Conservation (phyloP, 768 basidiomycete species). For the Boletus barrowsii region DNA sequence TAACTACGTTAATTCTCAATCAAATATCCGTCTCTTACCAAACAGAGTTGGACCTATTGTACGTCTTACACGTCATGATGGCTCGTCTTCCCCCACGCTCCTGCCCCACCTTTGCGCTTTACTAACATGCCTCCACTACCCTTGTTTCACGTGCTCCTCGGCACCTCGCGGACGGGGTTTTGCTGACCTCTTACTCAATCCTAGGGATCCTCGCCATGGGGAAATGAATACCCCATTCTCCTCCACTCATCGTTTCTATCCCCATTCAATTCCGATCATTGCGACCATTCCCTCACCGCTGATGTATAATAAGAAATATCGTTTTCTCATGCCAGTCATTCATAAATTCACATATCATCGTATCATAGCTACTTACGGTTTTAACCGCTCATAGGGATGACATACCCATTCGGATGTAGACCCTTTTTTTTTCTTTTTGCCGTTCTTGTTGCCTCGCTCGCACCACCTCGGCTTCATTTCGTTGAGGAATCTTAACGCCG, state of each 20-base stretch:
- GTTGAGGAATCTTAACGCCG: conserved; percentile 9
- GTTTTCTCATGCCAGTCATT: conserved; percentile 25
- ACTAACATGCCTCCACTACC: background rate
- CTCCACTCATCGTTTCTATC: conserved; percentile 12
- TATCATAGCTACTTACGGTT: conserved; percentile 23
- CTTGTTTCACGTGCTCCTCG: conserved; percentile 25
- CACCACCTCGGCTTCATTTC: conserved; percentile 6
- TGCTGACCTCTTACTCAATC: conserved; percentile 2
- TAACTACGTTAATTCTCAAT: conserved; percentile 33
- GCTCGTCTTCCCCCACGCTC: conserved; percentile 1
- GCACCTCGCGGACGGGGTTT: conserved; percentile 21
- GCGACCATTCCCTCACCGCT: conserved; percentile 8
- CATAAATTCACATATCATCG: background rate
- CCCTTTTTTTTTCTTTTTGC: background rate
- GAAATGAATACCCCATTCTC: conserved; percentile 14
- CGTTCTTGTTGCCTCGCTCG: background rate
- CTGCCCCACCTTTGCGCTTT: conserved; percentile 2
- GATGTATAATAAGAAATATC: conserved; percentile 8
- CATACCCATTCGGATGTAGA: background rate
- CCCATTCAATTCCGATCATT: conserved; percentile 12
- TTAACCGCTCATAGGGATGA: background rate
- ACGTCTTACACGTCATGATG: conserved; percentile 21
- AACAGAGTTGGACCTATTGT: background rate
- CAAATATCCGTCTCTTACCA: conserved; percentile 23
- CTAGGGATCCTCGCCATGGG: conserved; percentile 8